Evolutionary conservation across 345 rosid genomes (phyloP).

Genomic region (Rubroshorea leprosula): DNA sequence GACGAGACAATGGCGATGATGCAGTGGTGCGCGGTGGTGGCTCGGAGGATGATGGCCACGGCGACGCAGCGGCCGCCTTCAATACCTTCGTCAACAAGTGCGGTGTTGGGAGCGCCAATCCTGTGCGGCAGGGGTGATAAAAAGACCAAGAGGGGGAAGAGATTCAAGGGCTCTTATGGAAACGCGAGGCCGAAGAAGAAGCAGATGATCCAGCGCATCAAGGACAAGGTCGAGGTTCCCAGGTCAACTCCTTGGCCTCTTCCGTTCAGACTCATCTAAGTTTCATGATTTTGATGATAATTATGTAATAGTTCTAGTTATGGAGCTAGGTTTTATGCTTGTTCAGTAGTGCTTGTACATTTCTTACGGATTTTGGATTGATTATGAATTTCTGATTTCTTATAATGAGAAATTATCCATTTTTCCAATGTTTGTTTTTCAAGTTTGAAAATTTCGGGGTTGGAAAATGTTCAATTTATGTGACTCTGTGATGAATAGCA

Average conservation of each 20-base stretch:
- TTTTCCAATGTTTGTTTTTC: neutral
- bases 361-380: neutral
- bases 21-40: conserved; percentile 58
- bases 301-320: neutral
- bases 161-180: conserved; percentile 84
- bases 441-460: neutral
- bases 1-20: conserved; percentile 36
- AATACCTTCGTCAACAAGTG: conserved; percentile 9
- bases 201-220: conserved; percentile 83
- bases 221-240: conserved; percentile 87
- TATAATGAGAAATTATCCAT: neutral
- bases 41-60: conserved; percentile 37
- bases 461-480: neutral
- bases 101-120: conserved; percentile 30
- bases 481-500: neutral
- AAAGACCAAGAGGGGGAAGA: conserved; percentile 89
- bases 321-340: neutral
- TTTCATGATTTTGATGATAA: neutral
- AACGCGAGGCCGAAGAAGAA: conserved; percentile 85
- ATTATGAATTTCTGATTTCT: neutral
- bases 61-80: conserved; percentile 27
- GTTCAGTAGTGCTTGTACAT: too few species aligned
- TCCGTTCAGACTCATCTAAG: conserved; percentile 89
- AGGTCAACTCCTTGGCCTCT: conserved; percentile 99
- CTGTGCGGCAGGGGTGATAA: conserved; percentile 90